Evolutionary conservation across 257 asterid species (phyloP), one percentile per base, ranked within the genome.

Genomic region (Ligustrum vulgare): DNA sequence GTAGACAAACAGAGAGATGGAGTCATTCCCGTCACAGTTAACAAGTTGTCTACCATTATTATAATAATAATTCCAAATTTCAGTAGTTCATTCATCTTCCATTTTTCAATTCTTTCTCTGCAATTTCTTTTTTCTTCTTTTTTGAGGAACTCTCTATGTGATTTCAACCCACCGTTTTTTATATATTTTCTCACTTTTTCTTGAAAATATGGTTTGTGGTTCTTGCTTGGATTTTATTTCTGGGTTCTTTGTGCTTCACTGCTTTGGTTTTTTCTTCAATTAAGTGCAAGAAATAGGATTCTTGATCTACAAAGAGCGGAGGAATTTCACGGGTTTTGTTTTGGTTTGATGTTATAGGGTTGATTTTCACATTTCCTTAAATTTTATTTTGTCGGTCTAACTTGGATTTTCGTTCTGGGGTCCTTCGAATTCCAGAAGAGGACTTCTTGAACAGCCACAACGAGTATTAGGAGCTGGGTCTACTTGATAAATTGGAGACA

Each of bases 201-300:
- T 82, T 34, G 43, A 39, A n/a, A n/a, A n/a, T n/a, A n/a, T 15
- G 18, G 20, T 16, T 5, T 51, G 23, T 18, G 25, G 23, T 9
- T 49, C 8, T 16, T 49, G 60, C 67, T 79, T 72, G 80, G 63
- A 35, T 67, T 78, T 62, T 34, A 69, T 33, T 71, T 66, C 25
- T 69, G 65, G 47, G 43, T 75, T 16, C 45, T 83, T 9, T 39
- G 45, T n/a, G n/a, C n/a, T n/a, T n/a, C n/a, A n/a, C n/a, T 8
- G 3, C 45, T 39, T 39, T 8, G 45, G 3, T n/a, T n/a, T 39
- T 39, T 36, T 39, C 9, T 39, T 3, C 9, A 39, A 39, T n/a
- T 64, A 22, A 41, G 70, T 20, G 31, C 43, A 16, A 16, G 23
- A 51, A 15, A 51, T 51, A 16, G 23, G 60, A 23, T 49, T 49